Conservation (phyloP, 1,284 basidiomycete genomes). For the Moesziomyces sp. region DNA sequence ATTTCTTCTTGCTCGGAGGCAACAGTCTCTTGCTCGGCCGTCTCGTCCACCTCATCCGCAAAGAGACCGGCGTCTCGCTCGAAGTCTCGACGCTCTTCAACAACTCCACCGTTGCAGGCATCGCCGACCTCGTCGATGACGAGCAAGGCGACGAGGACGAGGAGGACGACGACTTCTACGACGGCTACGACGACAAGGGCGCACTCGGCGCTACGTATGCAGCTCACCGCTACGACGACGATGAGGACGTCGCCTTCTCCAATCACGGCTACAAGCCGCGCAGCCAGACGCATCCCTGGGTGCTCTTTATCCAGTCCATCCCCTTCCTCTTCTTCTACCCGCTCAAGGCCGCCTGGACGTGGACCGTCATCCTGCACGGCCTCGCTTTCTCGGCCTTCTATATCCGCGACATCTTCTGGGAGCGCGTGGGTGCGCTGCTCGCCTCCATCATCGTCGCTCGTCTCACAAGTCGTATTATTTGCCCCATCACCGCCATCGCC, state of each 20-base stretch:
- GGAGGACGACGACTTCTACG: constrained; percentile 56
- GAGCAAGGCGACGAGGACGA: constrained; percentile 59
- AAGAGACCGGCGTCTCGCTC: constrained; percentile 65
- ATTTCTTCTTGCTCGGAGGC: constrained; percentile 67
- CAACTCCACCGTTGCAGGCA: constrained; percentile 66
- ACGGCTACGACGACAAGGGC: constrained; percentile 65
- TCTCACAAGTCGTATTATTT: constrained; percentile 66
- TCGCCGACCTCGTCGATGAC: constrained; percentile 63
- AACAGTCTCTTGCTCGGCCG: constrained; percentile 66
- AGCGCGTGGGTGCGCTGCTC: constrained; percentile 65
- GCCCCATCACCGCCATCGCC: constrained; percentile 65
- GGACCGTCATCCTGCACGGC: constrained; percentile 67
- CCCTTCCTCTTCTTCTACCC: constrained; percentile 67
- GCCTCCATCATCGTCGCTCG: constrained; percentile 65
- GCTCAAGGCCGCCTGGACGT: constrained; percentile 67
- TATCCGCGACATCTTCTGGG: constrained; percentile 67
- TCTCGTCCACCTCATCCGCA: constrained; percentile 65
- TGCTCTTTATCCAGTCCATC: constrained; percentile 62
- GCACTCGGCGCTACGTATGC: constrained; percentile 50
- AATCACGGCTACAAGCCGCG: constrained; percentile 65
- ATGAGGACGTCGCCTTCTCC: constrained; percentile 60
- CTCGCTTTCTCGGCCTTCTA: constrained; percentile 67
- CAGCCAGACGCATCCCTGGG: constrained; percentile 65
- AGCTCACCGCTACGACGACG: constrained; percentile 65
- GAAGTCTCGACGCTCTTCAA: constrained; percentile 66